Conservation (phyloP, 169 alveolate species). For the Perkinsus olseni region DNA sequence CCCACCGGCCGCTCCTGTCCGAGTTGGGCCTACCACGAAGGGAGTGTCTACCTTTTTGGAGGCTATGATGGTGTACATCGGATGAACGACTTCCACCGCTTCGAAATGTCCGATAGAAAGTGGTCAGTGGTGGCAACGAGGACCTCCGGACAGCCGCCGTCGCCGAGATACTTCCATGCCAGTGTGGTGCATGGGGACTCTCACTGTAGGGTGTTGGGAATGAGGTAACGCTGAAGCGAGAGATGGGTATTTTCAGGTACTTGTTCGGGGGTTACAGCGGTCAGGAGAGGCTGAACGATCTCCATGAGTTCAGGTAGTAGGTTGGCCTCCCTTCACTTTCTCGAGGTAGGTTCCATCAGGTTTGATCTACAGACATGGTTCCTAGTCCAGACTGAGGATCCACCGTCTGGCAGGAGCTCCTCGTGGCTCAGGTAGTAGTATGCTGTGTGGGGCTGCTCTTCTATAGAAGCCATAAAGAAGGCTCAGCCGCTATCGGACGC, state of each 20-base stretch:
- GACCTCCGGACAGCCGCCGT: slow-evolving; percentile 51
- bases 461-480: not conserved
- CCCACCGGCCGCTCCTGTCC: slow-evolving; percentile 54
- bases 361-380: slow-evolving; percentile 39
- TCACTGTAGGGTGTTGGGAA: not conserved
- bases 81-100: slow-evolving; percentile 62
- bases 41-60: slow-evolving; percentile 53
- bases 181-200: slow-evolving; percentile 59
- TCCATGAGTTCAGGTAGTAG: slow-evolving; percentile 55
- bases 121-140: slow-evolving; percentile 31
- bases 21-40: slow-evolving; percentile 43
- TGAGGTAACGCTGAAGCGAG: no score
- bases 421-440: slow-evolving; percentile 39
- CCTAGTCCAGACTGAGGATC: slow-evolving; percentile 22
- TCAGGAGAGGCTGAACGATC: slow-evolving; percentile 63
- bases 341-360: slow-evolving; percentile 34
- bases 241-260: slow-evolving; percentile 17
- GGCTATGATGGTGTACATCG: slow-evolving; percentile 72
- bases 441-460: no score
- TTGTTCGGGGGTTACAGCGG: slow-evolving; percentile 81
- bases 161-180: slow-evolving; percentile 71
- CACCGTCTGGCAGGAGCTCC: slow-evolving; percentile 71
- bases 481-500: not conserved
- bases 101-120: slow-evolving; percentile 43
- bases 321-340: not conserved